phyloP scores from a whole-genome alignment of 164 flowering plant species.

The Akebia trifoliata region DNA sequence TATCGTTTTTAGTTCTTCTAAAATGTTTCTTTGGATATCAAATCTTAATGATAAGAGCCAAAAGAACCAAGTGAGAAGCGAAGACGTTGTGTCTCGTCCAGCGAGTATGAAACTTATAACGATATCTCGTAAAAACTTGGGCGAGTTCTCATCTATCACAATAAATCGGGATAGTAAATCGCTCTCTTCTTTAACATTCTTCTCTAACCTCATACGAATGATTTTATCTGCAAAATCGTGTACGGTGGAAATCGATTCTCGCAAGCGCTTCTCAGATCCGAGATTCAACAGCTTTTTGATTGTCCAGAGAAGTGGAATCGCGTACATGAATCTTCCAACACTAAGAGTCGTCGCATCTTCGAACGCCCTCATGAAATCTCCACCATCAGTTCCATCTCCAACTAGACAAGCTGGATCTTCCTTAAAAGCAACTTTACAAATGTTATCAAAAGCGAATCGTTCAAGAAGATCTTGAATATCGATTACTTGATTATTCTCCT shows the following conservation, averaged over 20 bases:
- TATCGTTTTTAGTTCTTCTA: constrained; percentile 28
- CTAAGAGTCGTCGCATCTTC: not conserved
- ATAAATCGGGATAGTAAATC: not conserved
- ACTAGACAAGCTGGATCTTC: not conserved
- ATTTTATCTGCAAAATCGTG: constrained; percentile 1
- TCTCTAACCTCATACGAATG: not conserved
- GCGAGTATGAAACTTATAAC: too few relatives aligned
- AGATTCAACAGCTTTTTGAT: too few relatives aligned
- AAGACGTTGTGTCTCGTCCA: too few relatives aligned
- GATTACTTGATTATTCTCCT: too few relatives aligned
- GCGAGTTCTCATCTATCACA: not conserved
- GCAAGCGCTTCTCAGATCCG: not conserved
- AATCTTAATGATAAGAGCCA: constrained; percentile 9
- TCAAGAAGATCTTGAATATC: too few relatives aligned
- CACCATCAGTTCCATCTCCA: too few relatives aligned
- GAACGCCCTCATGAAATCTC: not conserved
- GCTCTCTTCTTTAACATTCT: not conserved
- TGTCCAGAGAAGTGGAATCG: too few relatives aligned
- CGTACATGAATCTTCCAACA: too few relatives aligned
- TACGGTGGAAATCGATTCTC: not conserved
- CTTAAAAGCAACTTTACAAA: too few relatives aligned
- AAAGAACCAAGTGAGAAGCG: too few relatives aligned
- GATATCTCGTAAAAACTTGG: too few relatives aligned
- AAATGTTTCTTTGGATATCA: constrained; percentile 25
- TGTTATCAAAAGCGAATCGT: too few relatives aligned